A percentile compares a stretch with the other conserved stretches of the same genome.
Evolutionary conservation across 257 asterid species (phyloP).

Genomic region (Haberlea rhodopensis): DNA sequence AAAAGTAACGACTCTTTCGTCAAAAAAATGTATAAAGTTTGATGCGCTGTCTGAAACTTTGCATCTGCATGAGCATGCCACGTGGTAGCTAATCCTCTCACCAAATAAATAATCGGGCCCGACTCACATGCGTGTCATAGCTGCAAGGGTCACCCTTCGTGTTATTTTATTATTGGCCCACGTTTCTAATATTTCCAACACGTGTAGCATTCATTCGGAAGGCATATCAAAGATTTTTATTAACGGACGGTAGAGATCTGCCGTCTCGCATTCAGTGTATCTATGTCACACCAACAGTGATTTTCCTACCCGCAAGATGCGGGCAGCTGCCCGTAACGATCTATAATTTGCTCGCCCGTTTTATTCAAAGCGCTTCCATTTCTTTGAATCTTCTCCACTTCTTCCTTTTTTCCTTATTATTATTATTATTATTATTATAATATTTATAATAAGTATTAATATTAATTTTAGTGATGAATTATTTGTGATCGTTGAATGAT

Average conservation of each 20-base stretch:
- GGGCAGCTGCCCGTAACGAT: slow-evolving; percentile 88
- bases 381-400: too few species aligned
- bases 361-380: slow-evolving; percentile 23
- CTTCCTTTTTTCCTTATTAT: too few species aligned
- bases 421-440: too few species aligned
- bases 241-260: slow-evolving; percentile 33
- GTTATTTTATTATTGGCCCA: slow-evolving; percentile 54
- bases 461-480: too few species aligned
- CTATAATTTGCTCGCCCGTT: slow-evolving; percentile 39
- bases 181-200: slow-evolving; percentile 41
- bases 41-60: too few species aligned
- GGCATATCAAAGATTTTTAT: background rate
- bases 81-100: too few species aligned
- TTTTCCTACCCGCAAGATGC: slow-evolving; percentile 74
- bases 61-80: too few species aligned
- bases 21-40: too few species aligned
- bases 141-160: slow-evolving; percentile 35
- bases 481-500: too few species aligned
- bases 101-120: too few species aligned
- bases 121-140: slow-evolving; percentile 88
- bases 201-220: slow-evolving; percentile 49
- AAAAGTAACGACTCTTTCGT: too few species aligned
- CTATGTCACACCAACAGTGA: slow-evolving; percentile 64
- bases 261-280: slow-evolving; percentile 33
- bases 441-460: too few species aligned